Base-by-base conservation (phyloP, 208 protist genomes). In the Crithidia expoeki region DNA sequence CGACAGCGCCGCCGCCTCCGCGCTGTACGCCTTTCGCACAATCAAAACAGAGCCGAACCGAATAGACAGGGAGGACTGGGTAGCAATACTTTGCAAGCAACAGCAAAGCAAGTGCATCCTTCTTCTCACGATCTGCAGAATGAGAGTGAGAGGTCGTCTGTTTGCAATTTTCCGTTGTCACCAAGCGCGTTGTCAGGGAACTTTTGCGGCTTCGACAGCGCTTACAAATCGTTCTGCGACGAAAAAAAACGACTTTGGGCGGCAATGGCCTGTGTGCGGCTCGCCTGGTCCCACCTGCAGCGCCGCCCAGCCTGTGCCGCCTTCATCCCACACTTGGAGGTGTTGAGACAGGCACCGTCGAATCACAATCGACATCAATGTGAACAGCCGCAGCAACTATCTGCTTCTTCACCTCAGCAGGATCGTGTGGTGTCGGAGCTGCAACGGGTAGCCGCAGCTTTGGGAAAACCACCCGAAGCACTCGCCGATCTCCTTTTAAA, bases 211-310 rank as follows among this genome's bases (percentile, higher is more conserved):
- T 50, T 57, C 21, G 19, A 23, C 0, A 0, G 17, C 27, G 53
- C 47, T 19, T 76, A 76, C 60, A 28, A 6, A 0, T 33, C 32
- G 49, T 77, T 81, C 44, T 60, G 40, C 52, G 30, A 38, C 10
- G 60, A 44, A 40, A 44, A 61, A 40, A 75, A 82, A 25, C 58
- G 81, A 34, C 33, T 84, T 17, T 68, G 73, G 69, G 61, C 64
- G 4, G 72, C 74, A 14, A 56, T 80, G 50, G 77, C 84, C 12
- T 85, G 56, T 36, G 61, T 87, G 33, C 38, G 77, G 21, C 65
- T 79, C 0, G 61, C 65, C 4, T 90, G 79, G 76, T 79, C 77
- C 44, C 76, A 72, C 44, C 60, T 81, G 19, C 71, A 87, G 57
- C 56, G 46, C 21, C 51, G 49, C 0, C 25, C 40, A 40, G 38